These are phyloP conservation scores for Tricharina praecox DNA, from an alignment of 495 filamentous ascomycete genomes.

Conservation along the genomic window DNA sequence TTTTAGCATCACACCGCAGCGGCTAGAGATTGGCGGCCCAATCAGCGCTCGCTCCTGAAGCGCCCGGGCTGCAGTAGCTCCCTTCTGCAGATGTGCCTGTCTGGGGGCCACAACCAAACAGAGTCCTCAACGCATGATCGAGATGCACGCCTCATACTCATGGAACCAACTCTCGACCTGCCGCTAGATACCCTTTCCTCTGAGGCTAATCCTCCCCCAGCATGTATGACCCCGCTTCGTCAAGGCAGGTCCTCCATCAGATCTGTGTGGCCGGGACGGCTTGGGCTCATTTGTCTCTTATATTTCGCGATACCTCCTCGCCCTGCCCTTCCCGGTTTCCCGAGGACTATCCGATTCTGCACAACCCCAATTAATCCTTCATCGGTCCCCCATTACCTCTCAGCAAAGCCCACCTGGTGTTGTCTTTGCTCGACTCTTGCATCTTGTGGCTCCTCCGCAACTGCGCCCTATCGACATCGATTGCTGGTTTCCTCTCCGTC, in stretches of 20 bases:
- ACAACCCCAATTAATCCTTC: background rate
- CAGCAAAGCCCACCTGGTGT: background rate
- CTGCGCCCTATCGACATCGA: background rate
- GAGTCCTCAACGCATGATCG: background rate
- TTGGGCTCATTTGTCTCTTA: constrained; percentile 3
- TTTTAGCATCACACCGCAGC: background rate
- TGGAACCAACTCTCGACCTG: too few relatives aligned
- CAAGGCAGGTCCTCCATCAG: background rate
- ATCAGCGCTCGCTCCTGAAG: background rate
- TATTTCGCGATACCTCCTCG: constrained; percentile 2
- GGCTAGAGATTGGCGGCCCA: background rate
- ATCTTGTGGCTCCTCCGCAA: background rate
- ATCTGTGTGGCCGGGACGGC: too few relatives aligned
- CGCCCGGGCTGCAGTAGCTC: background rate
- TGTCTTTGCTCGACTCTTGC: background rate
- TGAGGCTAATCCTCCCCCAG: background rate
- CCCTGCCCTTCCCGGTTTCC: background rate
- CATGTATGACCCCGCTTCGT: background rate
- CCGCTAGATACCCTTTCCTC: too few relatives aligned
- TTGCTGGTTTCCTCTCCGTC: too few relatives aligned
- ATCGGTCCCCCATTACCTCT: background rate
- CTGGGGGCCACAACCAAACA: background rate
- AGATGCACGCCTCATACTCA: too few relatives aligned
- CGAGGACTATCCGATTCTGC: background rate
- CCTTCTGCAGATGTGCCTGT: background rate